Evolutionary conservation across 768 basidiomycete species (phyloP), one percentile per base, ranked within the genome.

Genomic region (Tricholomella constricta): DNA sequence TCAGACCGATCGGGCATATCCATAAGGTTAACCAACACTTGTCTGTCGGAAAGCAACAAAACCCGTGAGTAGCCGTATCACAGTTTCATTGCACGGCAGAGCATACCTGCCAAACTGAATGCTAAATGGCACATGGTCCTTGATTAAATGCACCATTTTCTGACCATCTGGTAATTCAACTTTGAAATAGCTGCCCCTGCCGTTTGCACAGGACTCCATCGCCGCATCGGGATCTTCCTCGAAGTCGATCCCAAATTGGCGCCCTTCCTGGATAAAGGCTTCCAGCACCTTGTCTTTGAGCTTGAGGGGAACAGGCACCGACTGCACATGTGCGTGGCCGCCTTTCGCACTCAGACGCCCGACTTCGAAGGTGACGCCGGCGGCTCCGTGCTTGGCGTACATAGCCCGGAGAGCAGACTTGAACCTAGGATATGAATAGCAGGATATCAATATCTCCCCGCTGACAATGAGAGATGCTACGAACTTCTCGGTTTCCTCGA

Each of bases 281-380:
- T 79, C 72, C 66, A 88, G 88, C 10, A 96, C 80, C 53, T 81
- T 75, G 43, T 80, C 76, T 57, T 83, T 72, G 34, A 91, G 67
- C 36, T 76, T 75, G n/a, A 69, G 56, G 0, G 94, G 92, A 6
- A 95, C 69, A 22, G 94, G 91, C 1, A 92, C 81, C 31, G 81
- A 85, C 66, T 98, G 97, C 7, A 97, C 76, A 69, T 98, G 96
- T 12, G 94, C 94, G 64, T 99, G 97, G 0, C 94, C 96, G 9
- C 94, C 95, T 69, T 89, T 90, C 2, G 87, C 82, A 51, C 82
- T 82, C 37, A 94, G 68, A 7, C 95, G 81, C 11, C 88, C 91
- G 19, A 98, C 85, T 71, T 98, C 97, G 62, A 95, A 98, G 34
- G 84, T 77, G 23, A 98, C 86, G 19, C 89, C 77, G 2, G 78